Evolutionary conservation across 2,329 filamentous ascomycete species (phyloP).

Genomic region (Phymatotrichopsis omnivora): DNA sequence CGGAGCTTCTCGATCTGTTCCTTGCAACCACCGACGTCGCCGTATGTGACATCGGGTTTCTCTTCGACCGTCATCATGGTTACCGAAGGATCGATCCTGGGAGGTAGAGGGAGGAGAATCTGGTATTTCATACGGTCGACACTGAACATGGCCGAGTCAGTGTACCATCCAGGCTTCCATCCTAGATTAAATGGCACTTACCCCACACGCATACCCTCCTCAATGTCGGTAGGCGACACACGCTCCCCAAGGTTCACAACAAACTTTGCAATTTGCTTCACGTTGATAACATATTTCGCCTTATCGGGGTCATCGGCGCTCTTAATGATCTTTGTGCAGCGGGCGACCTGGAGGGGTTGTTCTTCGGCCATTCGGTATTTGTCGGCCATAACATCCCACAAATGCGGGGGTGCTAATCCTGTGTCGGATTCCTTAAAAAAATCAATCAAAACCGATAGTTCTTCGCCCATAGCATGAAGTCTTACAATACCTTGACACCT

Average conservation of each 20-base stretch:
- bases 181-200: conserved; percentile 36
- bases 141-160: conserved; percentile 36
- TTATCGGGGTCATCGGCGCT: conserved; percentile 94
- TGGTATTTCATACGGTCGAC: conserved; percentile 99
- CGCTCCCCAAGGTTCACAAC: conserved; percentile 95
- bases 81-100: conserved; percentile 97
- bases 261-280: conserved; percentile 99
- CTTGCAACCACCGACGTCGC: conserved; percentile 97
- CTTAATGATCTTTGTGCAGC: conserved; percentile 98
- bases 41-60: conserved; percentile 98
- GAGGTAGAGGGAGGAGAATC: conserved; percentile 88
- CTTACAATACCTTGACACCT: conserved; percentile 34
- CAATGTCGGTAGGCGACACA: conserved; percentile 96
- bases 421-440: conserved; percentile 79
- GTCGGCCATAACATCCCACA: conserved; percentile 97
- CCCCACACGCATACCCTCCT: conserved; percentile 97
- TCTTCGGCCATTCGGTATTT: conserved; percentile 98
- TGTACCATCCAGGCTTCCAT: not conserved
- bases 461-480: not conserved
- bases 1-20: conserved; percentile 98
- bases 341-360: conserved; percentile 90
- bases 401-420: conserved; percentile 90
- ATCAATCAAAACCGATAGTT: not conserved
- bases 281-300: conserved; percentile 99
- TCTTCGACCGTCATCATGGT: conserved; percentile 99